Evolutionary conservation across 2,329 filamentous ascomycete species (phyloP), one percentile per base, ranked within the genome.

Genomic region (Cadophora sp.): DNA sequence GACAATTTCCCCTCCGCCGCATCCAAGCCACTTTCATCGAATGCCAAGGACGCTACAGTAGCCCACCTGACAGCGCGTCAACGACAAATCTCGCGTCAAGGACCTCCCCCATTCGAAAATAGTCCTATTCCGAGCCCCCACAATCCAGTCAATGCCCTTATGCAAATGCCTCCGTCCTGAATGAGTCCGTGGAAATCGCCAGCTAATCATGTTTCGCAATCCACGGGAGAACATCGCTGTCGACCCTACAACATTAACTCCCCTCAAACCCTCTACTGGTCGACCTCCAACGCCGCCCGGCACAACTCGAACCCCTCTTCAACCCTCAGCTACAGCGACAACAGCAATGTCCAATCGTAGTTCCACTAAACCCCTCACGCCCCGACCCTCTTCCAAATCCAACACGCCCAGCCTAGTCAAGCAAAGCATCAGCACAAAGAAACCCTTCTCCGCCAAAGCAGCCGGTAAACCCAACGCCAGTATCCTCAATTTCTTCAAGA

Each of bases 401-500:
- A 77, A 76, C 68, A 27, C 73, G 1, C 66, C 72, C 27, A n/a
- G 37, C 4, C 24, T 37, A 62, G 40, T 48, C 56, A 29, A 69
- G 24, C 24, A 63, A 27, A 72, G 70, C 55, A 68, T 58, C 27
- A 40, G 65, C 4, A 76, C 74, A 55, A 78, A 77, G 37, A 62
- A 64, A n/a, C 37, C 68, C 11, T 60, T 53, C 26, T 58, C 62
- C 62, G 55, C 65, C 19, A 77, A 74, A 53, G 66, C 71, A 14
- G 68, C 71, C 9, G 69, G 60, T 5, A 78, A 76, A 65, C 80
- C 81, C 0, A 92, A 92, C 73, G 83, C 84, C 7, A 93, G 89
- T 71, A 93, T 93, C 37, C 80, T 93, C 16, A 92, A 80, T 71
- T 94, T 93, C 78, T 94, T 94, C 77, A 89, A 91, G 75, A 93